Evolutionary conservation across 306 rosid species (phyloP).

Genomic region (Glycine tomentella): DNA sequence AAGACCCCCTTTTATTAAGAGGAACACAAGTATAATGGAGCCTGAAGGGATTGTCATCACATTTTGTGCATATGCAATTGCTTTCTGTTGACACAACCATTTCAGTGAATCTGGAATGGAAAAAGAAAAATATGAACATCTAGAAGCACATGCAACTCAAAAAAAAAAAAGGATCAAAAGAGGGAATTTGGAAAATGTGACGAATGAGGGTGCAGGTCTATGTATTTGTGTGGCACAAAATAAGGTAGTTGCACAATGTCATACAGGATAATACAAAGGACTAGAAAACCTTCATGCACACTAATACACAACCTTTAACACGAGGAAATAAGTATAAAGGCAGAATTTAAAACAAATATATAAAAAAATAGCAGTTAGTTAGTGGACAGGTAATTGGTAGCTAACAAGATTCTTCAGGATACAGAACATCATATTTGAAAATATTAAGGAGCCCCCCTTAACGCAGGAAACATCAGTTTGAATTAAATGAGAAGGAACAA

Average conservation of each 20-base stretch:
- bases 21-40: not conserved
- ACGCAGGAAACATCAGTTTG: slow-evolving; percentile 89
- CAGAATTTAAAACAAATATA: not conserved
- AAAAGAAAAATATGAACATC: not conserved
- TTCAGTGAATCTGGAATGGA: not conserved
- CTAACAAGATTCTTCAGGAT: slow-evolving; percentile 63
- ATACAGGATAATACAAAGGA: slow-evolving; percentile 8
- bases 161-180: not conserved
- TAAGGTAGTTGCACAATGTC: not conserved
- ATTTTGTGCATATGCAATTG: slow-evolving; percentile 17
- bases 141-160: slow-evolving; percentile 26
- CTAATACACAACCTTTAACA: slow-evolving; percentile 2
- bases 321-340: slow-evolving; percentile 6
- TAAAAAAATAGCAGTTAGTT: slow-evolving; percentile 18
- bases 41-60: slow-evolving; percentile 19
- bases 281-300: slow-evolving; percentile 5
- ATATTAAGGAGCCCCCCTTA: slow-evolving; percentile 73
- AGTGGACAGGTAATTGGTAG: slow-evolving; percentile 37
- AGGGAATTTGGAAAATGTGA: slow-evolving; percentile 13
- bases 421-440: slow-evolving; percentile 92
- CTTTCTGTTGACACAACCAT: slow-evolving; percentile 33
- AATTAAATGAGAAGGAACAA: slow-evolving; percentile 87
- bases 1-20: not conserved
- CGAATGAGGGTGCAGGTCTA: not conserved
- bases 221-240: no score